A percentile compares a stretch with the other conserved stretches of the same genome.
Evolutionary conservation across 202 grass and related monocot species (phyloP).

Genomic region (Setaria viridis): DNA sequence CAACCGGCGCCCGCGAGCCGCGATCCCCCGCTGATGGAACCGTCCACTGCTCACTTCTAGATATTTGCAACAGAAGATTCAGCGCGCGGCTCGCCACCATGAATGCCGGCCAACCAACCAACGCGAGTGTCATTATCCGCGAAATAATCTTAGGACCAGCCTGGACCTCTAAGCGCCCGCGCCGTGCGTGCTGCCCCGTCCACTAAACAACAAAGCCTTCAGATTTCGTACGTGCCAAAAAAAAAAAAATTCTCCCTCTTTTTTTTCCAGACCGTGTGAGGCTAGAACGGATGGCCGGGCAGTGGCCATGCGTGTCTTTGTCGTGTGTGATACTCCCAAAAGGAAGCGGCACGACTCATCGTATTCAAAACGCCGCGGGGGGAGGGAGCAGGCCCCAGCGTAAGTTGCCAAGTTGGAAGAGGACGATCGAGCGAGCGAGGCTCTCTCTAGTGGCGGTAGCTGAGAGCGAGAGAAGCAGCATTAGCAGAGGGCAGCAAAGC

Average conservation of each 20-base stretch:
- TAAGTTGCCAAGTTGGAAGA: constrained; percentile 20
- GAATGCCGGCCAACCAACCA: constrained; percentile 36
- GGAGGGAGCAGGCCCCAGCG: constrained; percentile 17
- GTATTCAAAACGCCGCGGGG: constrained; percentile 10
- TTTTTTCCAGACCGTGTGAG: no score
- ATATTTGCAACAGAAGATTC: constrained; percentile 45
- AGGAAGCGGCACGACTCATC: constrained; percentile 30
- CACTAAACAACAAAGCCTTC: constrained; percentile 35
- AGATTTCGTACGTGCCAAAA: not conserved
- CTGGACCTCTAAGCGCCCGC: constrained; percentile 5
- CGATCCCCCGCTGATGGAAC: not conserved
- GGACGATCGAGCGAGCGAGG: not conserved
- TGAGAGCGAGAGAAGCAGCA: not conserved
- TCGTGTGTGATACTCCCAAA: constrained; percentile 56
- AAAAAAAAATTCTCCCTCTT: not conserved
- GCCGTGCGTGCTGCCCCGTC: no score
- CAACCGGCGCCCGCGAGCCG: constrained; percentile 26
- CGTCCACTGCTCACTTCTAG: constrained; percentile 43
- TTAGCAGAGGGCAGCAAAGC: no score
- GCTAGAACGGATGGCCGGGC: not conserved
- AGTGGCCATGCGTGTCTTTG: constrained; percentile 41
- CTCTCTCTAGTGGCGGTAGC: not conserved
- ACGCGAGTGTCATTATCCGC: constrained; percentile 19
- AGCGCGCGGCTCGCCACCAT: constrained; percentile 4
- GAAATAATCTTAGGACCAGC: constrained; percentile 44